Conservation (phyloP, 2,329 filamentous ascomycete genomes). For the Trichocomaceae sp. region DNA sequence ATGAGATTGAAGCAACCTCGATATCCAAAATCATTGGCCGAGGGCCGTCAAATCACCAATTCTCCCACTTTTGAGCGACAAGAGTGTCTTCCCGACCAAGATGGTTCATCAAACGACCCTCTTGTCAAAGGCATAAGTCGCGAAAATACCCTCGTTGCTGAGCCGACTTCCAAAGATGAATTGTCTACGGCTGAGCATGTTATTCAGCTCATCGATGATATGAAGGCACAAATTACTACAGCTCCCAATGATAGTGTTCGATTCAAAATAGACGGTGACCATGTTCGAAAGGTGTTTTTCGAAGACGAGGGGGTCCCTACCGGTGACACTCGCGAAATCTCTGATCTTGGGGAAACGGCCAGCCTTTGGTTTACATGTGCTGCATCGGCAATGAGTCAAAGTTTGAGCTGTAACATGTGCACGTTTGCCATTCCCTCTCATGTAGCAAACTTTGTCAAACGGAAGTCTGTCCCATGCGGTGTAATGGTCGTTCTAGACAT, state of each 20-base stretch:
- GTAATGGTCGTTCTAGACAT: constrained; percentile 24
- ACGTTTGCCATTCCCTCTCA: constrained; percentile 20
- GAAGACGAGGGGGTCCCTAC: constrained; percentile 20
- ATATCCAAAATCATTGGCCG: neutral
- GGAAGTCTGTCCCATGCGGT: constrained; percentile 23
- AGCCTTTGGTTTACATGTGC: constrained; percentile 24
- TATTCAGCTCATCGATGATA: neutral
- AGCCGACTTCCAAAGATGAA: neutral
- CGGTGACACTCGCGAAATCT: constrained; percentile 15
- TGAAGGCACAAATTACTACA: neutral
- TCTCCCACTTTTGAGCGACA: neutral
- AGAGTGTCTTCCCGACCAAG: neutral
- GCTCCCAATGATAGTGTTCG: constrained; percentile 21
- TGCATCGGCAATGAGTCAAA: constrained; percentile 20
- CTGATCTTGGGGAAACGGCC: constrained; percentile 12
- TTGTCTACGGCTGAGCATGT: neutral
- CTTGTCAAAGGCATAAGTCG: neutral
- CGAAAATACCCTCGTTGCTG: constrained; percentile 5
- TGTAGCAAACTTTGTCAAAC: constrained; percentile 18
- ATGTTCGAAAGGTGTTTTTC: constrained; percentile 20
- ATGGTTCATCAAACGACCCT: neutral
- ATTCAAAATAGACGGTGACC: constrained; percentile 21
- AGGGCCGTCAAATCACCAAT: neutral
- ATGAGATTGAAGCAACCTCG: constrained; percentile 23
- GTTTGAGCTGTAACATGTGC: constrained; percentile 18